Base-by-base conservation (phyloP, 768 basidiomycete species). In the Gyrodon lividus region DNA sequence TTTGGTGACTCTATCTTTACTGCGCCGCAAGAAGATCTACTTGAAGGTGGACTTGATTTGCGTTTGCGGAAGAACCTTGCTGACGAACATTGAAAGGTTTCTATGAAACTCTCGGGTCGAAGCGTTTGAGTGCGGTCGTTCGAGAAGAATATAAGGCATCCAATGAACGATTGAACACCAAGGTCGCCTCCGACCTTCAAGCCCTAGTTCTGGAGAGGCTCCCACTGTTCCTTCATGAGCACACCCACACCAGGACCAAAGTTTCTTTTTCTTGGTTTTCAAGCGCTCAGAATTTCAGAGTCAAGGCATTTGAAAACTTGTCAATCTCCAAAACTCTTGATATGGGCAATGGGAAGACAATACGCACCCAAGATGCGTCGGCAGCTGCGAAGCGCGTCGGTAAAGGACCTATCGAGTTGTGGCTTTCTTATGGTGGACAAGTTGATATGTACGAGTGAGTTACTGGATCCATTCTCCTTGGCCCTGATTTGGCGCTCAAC, bases 391-490 rank as follows among this genome's bases (percentile, higher is more conserved):
- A 74, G 48, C 65, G 74, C 28, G 72, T 75, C 9, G 73, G 75
- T 13, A 75, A 77, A 5, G 78, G 80, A 3, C 78, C 86, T n/a
- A 81, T 92, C 31, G 78, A 87, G 43, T 67, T 98, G 22, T 90
- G 87, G 79, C 73, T 95, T 30, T 87, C 90, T 6, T 76, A 77
- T n/a, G 82, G 83, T 52, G 73, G 85, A 1, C 80, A 87, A 56
- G 75, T 90, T 39, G 92, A 98, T 60, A 89, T 95, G 81, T 98
- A 89, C 61, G 95, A 97, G 92, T 92, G 61, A 73, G 91, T 82
- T 23, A 1, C 14, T 28, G 20, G 5, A 4, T n/a, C 39, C 33
- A 26, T 5, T 30, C 10, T 22, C 40, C 19, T 28, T 43, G 22
- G 6, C 34, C n/a, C 48, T 42, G 26, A 22, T 44, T 37, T 50